Evolutionary conservation across 805 yeast genomes (phyloP).

Genomic region (Candida maesae): DNA sequence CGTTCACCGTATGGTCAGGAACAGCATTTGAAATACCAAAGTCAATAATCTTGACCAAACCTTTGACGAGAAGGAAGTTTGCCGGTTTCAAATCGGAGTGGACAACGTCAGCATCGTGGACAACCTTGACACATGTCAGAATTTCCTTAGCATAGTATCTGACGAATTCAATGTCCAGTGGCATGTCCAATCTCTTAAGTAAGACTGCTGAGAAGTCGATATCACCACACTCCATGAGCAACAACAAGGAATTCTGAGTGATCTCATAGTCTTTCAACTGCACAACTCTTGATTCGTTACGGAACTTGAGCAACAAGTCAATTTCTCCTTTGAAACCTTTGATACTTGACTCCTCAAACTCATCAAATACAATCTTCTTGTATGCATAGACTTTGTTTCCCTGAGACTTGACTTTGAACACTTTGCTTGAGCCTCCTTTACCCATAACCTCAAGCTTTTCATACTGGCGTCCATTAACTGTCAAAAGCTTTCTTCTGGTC

Average conservation of each 20-base stretch:
- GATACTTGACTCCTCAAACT: slow-evolving; percentile 70
- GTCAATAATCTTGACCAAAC: slow-evolving; percentile 83
- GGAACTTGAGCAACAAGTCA: slow-evolving; percentile 59
- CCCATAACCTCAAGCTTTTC: slow-evolving; percentile 79
- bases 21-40: slow-evolving; percentile 96
- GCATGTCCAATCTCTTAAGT: slow-evolving; percentile 45
- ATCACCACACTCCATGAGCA: slow-evolving; percentile 96
- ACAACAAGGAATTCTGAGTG: slow-evolving; percentile 54
- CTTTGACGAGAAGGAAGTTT: slow-evolving; percentile 75
- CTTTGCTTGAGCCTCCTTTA: slow-evolving; percentile 90
- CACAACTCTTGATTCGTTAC: slow-evolving; percentile 69
- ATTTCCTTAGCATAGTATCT: slow-evolving; percentile 76
- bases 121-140: slow-evolving; percentile 77
- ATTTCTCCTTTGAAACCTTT: slow-evolving; percentile 89
- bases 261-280: slow-evolving; percentile 71
- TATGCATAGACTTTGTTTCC: slow-evolving; percentile 67
- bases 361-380: slow-evolving; percentile 76
- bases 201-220: slow-evolving; percentile 83
- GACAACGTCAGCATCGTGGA: slow-evolving; percentile 83
- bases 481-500: slow-evolving; percentile 24
- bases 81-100: slow-evolving; percentile 77
- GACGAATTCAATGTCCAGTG: slow-evolving; percentile 71
- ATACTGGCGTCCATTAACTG: slow-evolving; percentile 59
- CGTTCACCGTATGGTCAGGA: slow-evolving; percentile 86
- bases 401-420: slow-evolving; percentile 66